Base-by-base conservation (phyloP, 75 land plant species). In the Cryptomeria japonica region DNA sequence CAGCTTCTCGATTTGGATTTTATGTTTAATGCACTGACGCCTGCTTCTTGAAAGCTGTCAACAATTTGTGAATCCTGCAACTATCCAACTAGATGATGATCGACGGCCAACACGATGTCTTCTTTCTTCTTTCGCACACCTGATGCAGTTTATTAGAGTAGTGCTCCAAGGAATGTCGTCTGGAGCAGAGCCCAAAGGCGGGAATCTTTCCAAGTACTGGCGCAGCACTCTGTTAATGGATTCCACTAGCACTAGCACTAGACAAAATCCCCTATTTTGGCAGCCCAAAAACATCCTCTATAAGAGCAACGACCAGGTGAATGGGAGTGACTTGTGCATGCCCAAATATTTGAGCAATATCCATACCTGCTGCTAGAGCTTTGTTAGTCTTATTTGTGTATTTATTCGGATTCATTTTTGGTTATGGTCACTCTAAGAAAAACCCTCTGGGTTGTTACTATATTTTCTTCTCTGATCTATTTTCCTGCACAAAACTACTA, bases 321-420 rank as follows among this genome's bases (percentile, higher is more conserved):
- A 97, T 86, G 0, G 99, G 99, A 14, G 99, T 98, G 87, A 94
- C 91, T 84, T 98, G 99, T 0, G 94, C 95, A 87, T 97, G 99
- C 44, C 99, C 96, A 32, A 90, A 79, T 22, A 86, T 87, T 77
- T 90, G 83, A 47, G 99, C 99, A 10, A 97, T 90, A 92, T 94
- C 96, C 64, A 94, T 95, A 28, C 95, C 99, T 1, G 85, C 93
- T 25, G 92, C 96, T 64, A 98, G 87, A 5, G 94, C 93, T 87
- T 98, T 98, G 73, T 95, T 96, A 3, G 97, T 95, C 94, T 98
- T 95, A 95, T 95, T 97, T 56, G 99, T 98, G 84, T 94, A 98
- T 89, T 91, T 93, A 47, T 94, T 96, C 13, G 96, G 96, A 94
- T 96, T 96, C 99, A 98, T 97, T 12, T 47, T 86, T 0, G 0